A percentile compares a stretch with the other conserved stretches of the same genome.
Conservation (phyloP, 169 alveolate genomes). For the Babesia ovata region DNA sequence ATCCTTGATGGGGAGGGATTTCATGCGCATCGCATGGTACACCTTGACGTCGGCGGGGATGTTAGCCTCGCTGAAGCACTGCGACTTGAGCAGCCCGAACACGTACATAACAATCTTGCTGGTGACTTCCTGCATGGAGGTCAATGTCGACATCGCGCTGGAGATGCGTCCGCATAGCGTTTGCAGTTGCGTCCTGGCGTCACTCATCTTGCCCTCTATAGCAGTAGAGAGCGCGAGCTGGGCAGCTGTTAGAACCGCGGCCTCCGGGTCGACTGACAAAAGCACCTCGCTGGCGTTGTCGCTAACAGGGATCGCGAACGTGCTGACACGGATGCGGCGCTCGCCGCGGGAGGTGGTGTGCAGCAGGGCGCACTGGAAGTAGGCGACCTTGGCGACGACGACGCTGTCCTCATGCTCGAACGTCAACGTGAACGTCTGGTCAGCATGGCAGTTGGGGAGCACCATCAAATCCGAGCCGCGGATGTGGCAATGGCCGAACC, state of each 20-base stretch:
- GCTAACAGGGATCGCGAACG: conserved; percentile 90
- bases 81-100: conserved; percentile 82
- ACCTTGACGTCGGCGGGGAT: conserved; percentile 78
- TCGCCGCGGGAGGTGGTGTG: conserved; percentile 97
- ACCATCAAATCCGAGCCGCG: conserved; percentile 90
- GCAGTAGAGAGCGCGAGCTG: conserved; percentile 74
- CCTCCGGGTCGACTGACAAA: conserved; percentile 78
- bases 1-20: conserved; percentile 75
- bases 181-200: conserved; percentile 82
- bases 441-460: conserved; percentile 88
- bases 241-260: conserved; percentile 70
- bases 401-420: conserved; percentile 84
- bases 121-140: conserved; percentile 59
- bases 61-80: conserved; percentile 82
- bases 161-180: conserved; percentile 68
- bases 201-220: conserved; percentile 78
- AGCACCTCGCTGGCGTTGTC: conserved; percentile 81
- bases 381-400: conserved; percentile 82
- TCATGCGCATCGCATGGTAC: conserved; percentile 80
- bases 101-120: conserved; percentile 70
- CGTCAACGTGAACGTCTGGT: conserved; percentile 85
- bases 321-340: conserved; percentile 96
- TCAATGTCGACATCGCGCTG: conserved; percentile 57
- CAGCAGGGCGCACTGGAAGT: conserved; percentile 94
- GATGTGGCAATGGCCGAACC: conserved; percentile 91